Evolutionary conservation across 2,329 filamentous ascomycete species (phyloP), one percentile per base, ranked within the genome.

Genomic region (Lojkania enalia): DNA sequence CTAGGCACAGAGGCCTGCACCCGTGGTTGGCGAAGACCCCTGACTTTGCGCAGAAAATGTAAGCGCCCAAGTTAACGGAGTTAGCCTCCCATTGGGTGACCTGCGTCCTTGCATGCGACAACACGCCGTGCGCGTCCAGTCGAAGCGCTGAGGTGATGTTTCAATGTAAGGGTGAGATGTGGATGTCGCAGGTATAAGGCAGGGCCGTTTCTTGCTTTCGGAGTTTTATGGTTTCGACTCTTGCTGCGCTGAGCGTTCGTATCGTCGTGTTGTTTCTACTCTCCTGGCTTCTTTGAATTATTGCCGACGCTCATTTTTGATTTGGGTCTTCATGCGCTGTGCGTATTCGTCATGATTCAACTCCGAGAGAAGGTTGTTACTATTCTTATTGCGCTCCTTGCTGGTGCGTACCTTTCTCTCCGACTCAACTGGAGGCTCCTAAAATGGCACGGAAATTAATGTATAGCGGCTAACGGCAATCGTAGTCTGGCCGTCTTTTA

Each of bases 401-500:
- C 43, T 18, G 7, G 39, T 43, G 29, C n/a, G 33, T 48, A 9
- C 6, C 38, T 13, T 40, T 20, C 19, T 16, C 20, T 39, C 12
- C 29, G 20, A 29, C 18, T 36, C 7, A n/a, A 27, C n/a, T 27
- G 7, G 23, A n/a, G 23, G 23, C n/a, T n/a, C 23, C 7, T 27
- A n/a, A 27, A 27, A 27, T 27, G 23, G 23, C n/a, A n/a, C n/a
- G n/a, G 23, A n/a, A 27, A n/a, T 27, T n/a, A n/a, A 27, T 7
- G n/a, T 27, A 27, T 27, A 7, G 41, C 12, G 16, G 19, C 36
- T 35, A 25, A 44, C 43, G 19, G n/a, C 33, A 15, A 7, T 33
- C 16, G 30, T 30, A 63, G 62, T 58, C 20, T 51, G 56, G 7
- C 35, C 56, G 16, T 21, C 44, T 5, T 36, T 51, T 35, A 44